Base-by-base conservation (phyloP, 495 filamentous ascomycete species). In the Neurospora tetraspora region DNA sequence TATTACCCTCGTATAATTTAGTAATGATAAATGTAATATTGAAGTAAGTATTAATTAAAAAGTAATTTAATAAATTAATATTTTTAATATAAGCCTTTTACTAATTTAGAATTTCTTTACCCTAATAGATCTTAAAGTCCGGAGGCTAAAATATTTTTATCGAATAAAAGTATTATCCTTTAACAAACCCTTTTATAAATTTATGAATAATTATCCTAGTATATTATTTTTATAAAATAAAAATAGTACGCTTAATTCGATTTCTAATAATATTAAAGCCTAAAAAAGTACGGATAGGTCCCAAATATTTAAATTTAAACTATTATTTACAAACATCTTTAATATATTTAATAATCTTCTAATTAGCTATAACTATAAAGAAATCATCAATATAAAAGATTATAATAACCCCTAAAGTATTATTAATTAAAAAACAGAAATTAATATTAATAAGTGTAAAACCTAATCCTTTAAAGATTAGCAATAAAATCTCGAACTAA, bases 31-130 rank as follows among this genome's bases (percentile, higher is more conserved):
- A 40, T 16, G 2, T 40, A 40, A 40, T 16, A 40, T 40, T 16
- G 1, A 2, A 2, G 2, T 1, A 4, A 12, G 39, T 39, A 39
- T 12, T 0, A 1, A 0, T 43, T 0, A 1, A n/a, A 1, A 43
- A 3, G 1, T 43, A 43, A 1, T 43, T 43, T 6, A 43, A 7
- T 0, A 6, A 18, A n/a, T 2, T 7, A n/a, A 12, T 43, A 18
- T 6, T 43, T 0, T 43, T 43, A 18, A 43, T 43, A 43, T 43
- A 43, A 2, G 40, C 1, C 6, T 43, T 43, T n/a, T 43, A 18
- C 3, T 18, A 18, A 0, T 43, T 5, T 0, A 2, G 6, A 43
- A 43, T 1, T 7, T 18, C 40, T 0, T 18, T 2, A 43, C 40
- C 40, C 40, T 7, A 0, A 2, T 43, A 7, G 2, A 43, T 43